A percentile compares a stretch with the other conserved stretches of the same genome.
These are phyloP conservation scores for Salvia hispanica DNA, from an alignment of 257 asterid genomes.

Conservation along the genomic window DNA sequence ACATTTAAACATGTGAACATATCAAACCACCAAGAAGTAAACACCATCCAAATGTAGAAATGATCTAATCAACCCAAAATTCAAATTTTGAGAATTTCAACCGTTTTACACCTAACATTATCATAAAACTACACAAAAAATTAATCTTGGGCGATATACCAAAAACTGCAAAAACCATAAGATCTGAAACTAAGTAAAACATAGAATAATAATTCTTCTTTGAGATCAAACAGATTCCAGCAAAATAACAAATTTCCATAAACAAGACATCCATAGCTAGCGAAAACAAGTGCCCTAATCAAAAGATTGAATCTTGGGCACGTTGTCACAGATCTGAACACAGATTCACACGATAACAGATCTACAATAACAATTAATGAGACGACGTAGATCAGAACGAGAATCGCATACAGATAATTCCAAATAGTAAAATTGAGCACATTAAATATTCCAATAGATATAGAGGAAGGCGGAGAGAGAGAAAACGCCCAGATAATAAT, in stretches of 20 bases:
- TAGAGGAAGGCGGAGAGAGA: constrained; percentile 40
- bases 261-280: not conserved
- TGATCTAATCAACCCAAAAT: constrained; percentile 11
- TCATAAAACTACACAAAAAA: not conserved
- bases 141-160: not conserved
- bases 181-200: too few species aligned
- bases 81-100: not conserved
- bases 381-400: constrained; percentile 26
- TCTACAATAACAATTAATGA: constrained; percentile 36
- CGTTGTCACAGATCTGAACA: constrained; percentile 53
- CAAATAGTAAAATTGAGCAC: constrained; percentile 15
- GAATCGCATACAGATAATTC: constrained; percentile 21
- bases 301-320: constrained; percentile 41
- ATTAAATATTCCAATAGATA: constrained; percentile 24
- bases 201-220: not conserved
- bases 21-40: constrained; percentile 2
- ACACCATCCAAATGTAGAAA: constrained; percentile 8
- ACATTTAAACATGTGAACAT: not conserved
- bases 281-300: constrained; percentile 23
- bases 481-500: constrained; percentile 35
- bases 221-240: constrained; percentile 31
- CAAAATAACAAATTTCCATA: not conserved
- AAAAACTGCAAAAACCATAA: not conserved
- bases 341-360: constrained; percentile 35
- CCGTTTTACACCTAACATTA: not conserved